phyloP scores from a whole-genome alignment of 345 rosid genomes.

The Lenwebbia sp. region DNA sequence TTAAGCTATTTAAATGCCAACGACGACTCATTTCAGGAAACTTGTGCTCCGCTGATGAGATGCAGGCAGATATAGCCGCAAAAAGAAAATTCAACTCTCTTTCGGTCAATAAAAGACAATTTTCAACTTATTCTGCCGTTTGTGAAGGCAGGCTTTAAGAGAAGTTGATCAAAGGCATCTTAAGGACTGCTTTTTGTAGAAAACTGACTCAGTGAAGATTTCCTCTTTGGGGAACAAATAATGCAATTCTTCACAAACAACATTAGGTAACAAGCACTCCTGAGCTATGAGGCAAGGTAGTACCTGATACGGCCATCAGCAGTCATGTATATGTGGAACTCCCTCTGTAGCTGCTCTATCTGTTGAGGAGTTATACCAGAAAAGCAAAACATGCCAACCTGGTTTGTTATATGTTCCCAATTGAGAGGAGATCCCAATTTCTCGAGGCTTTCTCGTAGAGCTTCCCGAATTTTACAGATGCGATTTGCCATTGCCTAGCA shows the following conservation, averaged over 20 bases:
- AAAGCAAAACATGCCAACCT: slow-evolving; percentile 98
- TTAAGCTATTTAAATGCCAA: background rate
- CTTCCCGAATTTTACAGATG: slow-evolving; percentile 71
- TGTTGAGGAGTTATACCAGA: slow-evolving; percentile 88
- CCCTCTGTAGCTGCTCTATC: slow-evolving; percentile 65
- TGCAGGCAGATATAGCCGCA: background rate
- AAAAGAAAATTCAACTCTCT: background rate
- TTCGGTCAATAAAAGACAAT: background rate
- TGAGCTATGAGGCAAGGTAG: background rate
- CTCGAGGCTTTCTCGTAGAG: slow-evolving; percentile 70
- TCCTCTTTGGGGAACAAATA: background rate
- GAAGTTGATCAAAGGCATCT: background rate
- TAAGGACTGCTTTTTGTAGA: background rate
- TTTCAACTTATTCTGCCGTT: background rate
- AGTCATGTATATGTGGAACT: slow-evolving; percentile 83
- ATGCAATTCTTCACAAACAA: background rate
- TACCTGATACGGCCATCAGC: slow-evolving; percentile 93
- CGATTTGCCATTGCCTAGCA: slow-evolving; percentile 83
- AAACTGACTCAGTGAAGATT: background rate
- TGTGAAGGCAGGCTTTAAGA: background rate
- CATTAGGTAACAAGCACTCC: background rate
- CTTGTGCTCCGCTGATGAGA: background rate
- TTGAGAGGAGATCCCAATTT: slow-evolving; percentile 67
- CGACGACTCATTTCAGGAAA: background rate
- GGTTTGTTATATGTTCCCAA: slow-evolving; percentile 90